Percentiles rank a stretch among this genome's conserved stretches.
These are phyloP conservation scores for Phlebiopsis gigantea DNA, from an alignment of 768 basidiomycete species.

Conservation along the genomic window DNA sequence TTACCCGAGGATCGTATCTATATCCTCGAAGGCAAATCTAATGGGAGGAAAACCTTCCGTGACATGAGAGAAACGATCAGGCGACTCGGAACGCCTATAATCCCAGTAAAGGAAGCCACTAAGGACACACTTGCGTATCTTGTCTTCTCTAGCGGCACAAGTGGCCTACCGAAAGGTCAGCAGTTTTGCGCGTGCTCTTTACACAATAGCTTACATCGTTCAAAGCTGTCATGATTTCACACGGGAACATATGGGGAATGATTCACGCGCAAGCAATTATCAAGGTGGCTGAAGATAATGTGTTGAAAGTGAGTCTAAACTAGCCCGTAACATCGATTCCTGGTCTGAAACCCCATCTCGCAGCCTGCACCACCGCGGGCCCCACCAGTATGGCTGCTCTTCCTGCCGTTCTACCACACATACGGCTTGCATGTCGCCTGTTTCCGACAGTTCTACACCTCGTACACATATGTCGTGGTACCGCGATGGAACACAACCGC, in stretches of 20 bases:
- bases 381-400: conserved; percentile 3
- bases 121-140: conserved; percentile 62
- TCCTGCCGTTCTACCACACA: conserved; percentile 15
- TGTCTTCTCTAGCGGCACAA: conserved; percentile 75
- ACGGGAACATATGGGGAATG: conserved; percentile 11
- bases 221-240: conserved; percentile 11
- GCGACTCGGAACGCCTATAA: conserved; percentile 31
- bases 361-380: conserved; percentile 2
- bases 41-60: conserved; percentile 39
- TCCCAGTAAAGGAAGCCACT: conserved; percentile 39
- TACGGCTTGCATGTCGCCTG: conserved; percentile 10
- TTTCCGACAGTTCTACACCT: conserved; percentile 7
- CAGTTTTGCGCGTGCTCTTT: conserved; percentile 25
- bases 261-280: neutral
- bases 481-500: conserved; percentile 9
- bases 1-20: conserved; percentile 40
- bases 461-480: conserved; percentile 10
- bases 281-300: conserved; percentile 1
- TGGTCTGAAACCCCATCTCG: conserved; percentile 32
- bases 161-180: conserved; percentile 56
- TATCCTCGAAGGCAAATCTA: conserved; percentile 38
- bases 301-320: conserved; percentile 33
- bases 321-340: no score
- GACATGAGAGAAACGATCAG: conserved; percentile 39
- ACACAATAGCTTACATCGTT: neutral